Evolutionary conservation across 441 rosid genomes (phyloP).

Genomic region (Erodium trifolium): DNA sequence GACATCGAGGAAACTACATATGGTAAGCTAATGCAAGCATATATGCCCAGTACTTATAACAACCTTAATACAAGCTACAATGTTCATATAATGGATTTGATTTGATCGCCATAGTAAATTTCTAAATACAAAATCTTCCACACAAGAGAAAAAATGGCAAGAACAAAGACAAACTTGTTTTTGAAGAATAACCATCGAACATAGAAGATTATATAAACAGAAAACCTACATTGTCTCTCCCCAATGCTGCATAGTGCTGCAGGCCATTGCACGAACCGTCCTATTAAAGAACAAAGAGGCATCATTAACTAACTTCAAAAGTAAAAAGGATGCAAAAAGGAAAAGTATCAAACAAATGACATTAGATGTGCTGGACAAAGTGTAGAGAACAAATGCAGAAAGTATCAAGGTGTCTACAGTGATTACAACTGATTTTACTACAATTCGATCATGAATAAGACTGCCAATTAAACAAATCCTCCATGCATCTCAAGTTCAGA

Average conservation of each 20-base stretch:
- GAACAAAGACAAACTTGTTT: neutral
- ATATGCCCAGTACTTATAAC: constrained; percentile 1
- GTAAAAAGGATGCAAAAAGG: neutral
- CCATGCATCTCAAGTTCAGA: neutral
- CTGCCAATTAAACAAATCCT: neutral
- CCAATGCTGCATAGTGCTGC: constrained; percentile 98
- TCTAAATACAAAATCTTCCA: neutral
- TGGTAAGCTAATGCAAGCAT: constrained; percentile 2
- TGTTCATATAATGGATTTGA: neutral
- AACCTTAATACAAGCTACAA: neutral
- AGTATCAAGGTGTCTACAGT: neutral
- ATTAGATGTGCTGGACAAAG: neutral
- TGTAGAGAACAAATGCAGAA: neutral
- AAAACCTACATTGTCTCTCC: constrained; percentile 78
- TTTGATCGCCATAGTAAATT: neutral
- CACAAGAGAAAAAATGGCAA: neutral
- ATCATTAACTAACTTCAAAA: constrained; percentile 11
- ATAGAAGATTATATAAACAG: constrained; percentile 4
- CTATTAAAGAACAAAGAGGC: constrained; percentile 29
- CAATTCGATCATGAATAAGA: neutral
- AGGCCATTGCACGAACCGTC: constrained; percentile 99
- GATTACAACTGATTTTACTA: neutral
- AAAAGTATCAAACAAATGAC: neutral
- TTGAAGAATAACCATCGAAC: constrained; percentile 4
- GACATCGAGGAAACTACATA: constrained; percentile 4